Evolutionary conservation across 345 rosid genomes (phyloP).

Genomic region (Populus ilicifolia): DNA sequence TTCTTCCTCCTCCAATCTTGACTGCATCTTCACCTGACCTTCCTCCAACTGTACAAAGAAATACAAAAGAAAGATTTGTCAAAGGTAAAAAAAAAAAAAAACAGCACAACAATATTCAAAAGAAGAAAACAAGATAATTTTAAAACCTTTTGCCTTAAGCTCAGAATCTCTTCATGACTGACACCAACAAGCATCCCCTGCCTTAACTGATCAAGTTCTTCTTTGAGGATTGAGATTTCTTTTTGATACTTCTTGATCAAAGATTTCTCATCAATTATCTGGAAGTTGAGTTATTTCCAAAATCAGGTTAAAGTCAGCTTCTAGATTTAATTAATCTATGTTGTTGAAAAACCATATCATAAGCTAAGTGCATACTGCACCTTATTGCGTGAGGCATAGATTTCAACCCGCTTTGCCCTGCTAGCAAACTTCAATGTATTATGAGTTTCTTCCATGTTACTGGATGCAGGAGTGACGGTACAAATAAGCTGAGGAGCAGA

Average conservation of each 20-base stretch:
- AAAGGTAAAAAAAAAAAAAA: neutral
- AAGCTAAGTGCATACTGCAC: conserved; percentile 32
- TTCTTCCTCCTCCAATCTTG: conserved; percentile 99
- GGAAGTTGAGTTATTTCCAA: conserved; percentile 26
- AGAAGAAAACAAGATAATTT: neutral
- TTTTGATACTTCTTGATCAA: conserved; percentile 94
- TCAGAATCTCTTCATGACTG: conserved; percentile 89
- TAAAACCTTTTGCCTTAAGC: conserved; percentile 79
- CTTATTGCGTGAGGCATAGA: conserved; percentile 94
- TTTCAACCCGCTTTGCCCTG: conserved; percentile 96
- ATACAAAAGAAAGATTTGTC: neutral
- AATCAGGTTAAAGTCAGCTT: conserved; percentile 17
- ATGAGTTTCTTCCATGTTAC: conserved; percentile 96
- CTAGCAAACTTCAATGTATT: conserved; percentile 98
- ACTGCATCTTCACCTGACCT: conserved; percentile 99
- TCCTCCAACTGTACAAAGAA: conserved; percentile 70
- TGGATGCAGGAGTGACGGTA: conserved; percentile 97
- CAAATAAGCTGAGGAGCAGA: conserved; percentile 75
- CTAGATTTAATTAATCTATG: neutral
- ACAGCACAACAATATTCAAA: neutral
- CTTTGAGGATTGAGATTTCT: conserved; percentile 84
- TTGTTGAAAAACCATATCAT: conserved; percentile 2
- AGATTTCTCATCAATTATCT: conserved; percentile 98
- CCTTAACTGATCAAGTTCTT: conserved; percentile 87
- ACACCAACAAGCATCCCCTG: conserved; percentile 82